These are phyloP conservation scores for Prunus fruticosa DNA, from an alignment of 306 rosid species.

Conservation along the genomic window DNA sequence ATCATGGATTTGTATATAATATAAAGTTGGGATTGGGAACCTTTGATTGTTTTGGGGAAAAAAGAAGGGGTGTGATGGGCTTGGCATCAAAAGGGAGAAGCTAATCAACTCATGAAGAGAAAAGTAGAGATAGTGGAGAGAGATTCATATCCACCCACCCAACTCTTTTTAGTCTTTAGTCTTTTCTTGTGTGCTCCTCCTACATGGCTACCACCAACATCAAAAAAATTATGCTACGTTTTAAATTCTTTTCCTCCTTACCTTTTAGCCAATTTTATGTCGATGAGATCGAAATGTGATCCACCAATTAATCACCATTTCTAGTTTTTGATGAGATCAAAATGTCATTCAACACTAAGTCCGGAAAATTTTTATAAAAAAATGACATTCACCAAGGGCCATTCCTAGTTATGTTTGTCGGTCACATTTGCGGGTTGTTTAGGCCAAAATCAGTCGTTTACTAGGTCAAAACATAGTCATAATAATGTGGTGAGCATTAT, in stretches of 20 bases:
- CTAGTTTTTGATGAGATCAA: neutral
- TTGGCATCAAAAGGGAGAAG: conserved; percentile 33
- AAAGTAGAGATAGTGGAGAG: conserved; percentile 43
- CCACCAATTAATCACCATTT: neutral
- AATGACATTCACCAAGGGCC: too few species aligned
- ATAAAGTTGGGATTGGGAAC: conserved; percentile 22
- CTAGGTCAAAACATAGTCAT: too few species aligned
- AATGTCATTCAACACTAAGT: neutral
- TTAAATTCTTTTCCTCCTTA: neutral
- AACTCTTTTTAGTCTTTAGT: conserved; percentile 9
- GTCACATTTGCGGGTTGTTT: too few species aligned
- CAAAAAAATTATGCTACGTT: neutral
- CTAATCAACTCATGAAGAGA: conserved; percentile 23
- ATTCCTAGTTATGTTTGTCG: too few species aligned
- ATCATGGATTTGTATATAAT: neutral
- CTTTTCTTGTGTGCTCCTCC: conserved; percentile 31
- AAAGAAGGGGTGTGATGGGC: conserved; percentile 18
- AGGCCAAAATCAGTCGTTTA: too few species aligned
- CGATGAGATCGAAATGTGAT: neutral
- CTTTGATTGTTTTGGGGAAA: conserved; percentile 17
- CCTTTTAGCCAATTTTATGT: conserved; percentile 7
- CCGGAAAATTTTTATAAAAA: neutral
- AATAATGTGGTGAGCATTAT: too few species aligned
- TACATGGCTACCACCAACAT: conserved; percentile 50
- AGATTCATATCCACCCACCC: conserved; percentile 32